phyloP scores from a whole-genome alignment of 768 basidiomycete species.

The Phlebiopsis gigantea region DNA sequence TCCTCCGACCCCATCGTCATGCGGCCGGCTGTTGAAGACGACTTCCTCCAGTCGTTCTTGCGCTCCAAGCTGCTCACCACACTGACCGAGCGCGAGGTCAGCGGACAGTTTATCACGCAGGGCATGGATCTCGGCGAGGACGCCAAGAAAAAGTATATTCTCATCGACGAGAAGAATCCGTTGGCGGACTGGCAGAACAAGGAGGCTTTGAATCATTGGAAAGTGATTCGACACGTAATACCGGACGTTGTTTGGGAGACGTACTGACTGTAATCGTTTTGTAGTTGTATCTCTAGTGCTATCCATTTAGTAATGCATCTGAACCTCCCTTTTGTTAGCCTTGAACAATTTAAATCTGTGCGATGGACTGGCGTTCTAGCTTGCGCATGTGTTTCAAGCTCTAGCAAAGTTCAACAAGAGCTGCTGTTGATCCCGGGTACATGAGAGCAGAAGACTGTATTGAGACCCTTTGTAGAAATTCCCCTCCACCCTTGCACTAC shows the following conservation, averaged over 20 bases:
- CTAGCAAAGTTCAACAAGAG: too few species aligned
- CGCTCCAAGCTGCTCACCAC: slow-evolving; percentile 54
- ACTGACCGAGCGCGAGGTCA: slow-evolving; percentile 28
- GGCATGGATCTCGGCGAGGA: slow-evolving; percentile 31
- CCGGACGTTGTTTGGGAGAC: slow-evolving; percentile 74
- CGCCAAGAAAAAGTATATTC: slow-evolving; percentile 40
- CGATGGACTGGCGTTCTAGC: too few species aligned
- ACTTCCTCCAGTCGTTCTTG: slow-evolving; percentile 66
- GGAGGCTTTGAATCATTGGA: slow-evolving; percentile 72
- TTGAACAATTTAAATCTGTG: too few species aligned
- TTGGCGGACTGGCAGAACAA: slow-evolving; percentile 62
- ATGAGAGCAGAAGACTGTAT: too few species aligned
- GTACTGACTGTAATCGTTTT: slow-evolving; percentile 37
- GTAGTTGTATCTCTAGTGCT: neutral
- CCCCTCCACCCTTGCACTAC: too few species aligned
- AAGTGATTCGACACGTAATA: slow-evolving; percentile 76
- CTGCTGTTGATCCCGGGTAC: too few species aligned
- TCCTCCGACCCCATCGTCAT: slow-evolving; percentile 51
- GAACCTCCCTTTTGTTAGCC: too few species aligned
- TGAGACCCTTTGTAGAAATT: too few species aligned
- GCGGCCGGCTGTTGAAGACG: slow-evolving; percentile 45
- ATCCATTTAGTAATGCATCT: neutral
- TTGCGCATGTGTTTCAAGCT: too few species aligned
- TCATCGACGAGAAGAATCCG: slow-evolving; percentile 60
- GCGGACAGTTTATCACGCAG: slow-evolving; percentile 13